phyloP scores from a whole-genome alignment of 1,139 yeast genomes.

The Zygosaccharomyces pseudobailii region DNA sequence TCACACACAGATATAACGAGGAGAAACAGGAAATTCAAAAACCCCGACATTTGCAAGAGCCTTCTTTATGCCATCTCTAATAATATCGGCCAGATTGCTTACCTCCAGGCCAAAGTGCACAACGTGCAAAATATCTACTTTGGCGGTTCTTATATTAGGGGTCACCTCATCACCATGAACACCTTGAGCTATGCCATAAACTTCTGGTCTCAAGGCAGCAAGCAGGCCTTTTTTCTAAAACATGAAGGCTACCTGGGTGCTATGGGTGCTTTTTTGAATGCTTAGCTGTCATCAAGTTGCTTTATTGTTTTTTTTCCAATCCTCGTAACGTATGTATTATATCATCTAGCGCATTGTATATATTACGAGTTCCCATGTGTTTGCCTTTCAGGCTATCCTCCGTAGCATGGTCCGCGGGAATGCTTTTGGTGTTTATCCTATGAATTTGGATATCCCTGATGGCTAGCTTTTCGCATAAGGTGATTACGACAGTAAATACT shows the following conservation, averaged over 20 bases:
- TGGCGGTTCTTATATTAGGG: constrained; percentile 94
- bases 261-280: constrained; percentile 77
- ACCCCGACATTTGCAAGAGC: constrained; percentile 80
- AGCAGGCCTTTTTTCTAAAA: constrained; percentile 83
- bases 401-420: constrained; percentile 1
- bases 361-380: constrained; percentile 6
- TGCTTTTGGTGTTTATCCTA: constrained; percentile 1
- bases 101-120: constrained; percentile 85
- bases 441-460: constrained; percentile 8
- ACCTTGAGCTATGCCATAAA: constrained; percentile 89
- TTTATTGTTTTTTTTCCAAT: neutral
- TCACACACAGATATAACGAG: constrained; percentile 23
- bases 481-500: constrained; percentile 11
- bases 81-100: constrained; percentile 95
- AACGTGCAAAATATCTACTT: constrained; percentile 81
- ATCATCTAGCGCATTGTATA: constrained; percentile 11
- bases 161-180: constrained; percentile 93
- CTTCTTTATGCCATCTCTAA: constrained; percentile 84
- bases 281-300: neutral
- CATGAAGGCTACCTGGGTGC: constrained; percentile 97
- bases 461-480: constrained; percentile 6
- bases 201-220: constrained; percentile 95
- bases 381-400: constrained; percentile 1
- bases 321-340: constrained; percentile 8
- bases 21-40: constrained; percentile 27